Percentiles rank a stretch among this genome's conserved stretches.
These are phyloP conservation scores for Phyllosticta citribraziliensis DNA, from an alignment of 2,329 filamentous ascomycete genomes.

Conservation along the genomic window DNA sequence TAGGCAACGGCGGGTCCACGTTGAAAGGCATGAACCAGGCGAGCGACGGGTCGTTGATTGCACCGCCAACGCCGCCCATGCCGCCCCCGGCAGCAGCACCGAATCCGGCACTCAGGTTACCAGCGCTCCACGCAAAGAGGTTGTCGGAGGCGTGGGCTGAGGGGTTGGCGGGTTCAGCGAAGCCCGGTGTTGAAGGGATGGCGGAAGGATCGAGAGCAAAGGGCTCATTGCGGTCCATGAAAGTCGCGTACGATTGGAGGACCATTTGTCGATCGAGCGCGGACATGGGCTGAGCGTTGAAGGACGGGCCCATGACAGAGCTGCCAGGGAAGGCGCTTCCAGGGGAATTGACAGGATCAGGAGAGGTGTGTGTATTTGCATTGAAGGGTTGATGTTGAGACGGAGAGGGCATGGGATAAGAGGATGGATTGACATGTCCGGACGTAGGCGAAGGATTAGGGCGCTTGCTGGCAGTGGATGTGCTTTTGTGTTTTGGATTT, in stretches of 20 bases:
- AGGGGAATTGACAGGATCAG: slow-evolving; percentile 27
- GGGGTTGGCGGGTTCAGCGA: background rate
- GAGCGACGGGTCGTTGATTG: slow-evolving; percentile 39
- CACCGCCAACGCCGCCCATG: background rate
- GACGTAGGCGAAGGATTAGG: slow-evolving; percentile 32
- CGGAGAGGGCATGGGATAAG: background rate
- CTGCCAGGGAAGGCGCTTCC: slow-evolving; percentile 16
- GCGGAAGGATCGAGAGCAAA: slow-evolving; percentile 13
- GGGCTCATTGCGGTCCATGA: slow-evolving; percentile 12
- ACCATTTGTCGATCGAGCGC: slow-evolving; percentile 69
- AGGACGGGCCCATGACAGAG: slow-evolving; percentile 8
- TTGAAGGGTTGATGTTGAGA: background rate
- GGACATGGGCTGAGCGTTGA: slow-evolving; percentile 44
- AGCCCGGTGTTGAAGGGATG: slow-evolving; percentile 4
- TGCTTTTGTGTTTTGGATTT: background rate
- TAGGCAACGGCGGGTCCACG: slow-evolving; percentile 56
- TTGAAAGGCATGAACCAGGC: slow-evolving; percentile 95
- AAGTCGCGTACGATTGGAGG: slow-evolving; percentile 56
- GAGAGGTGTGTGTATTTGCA: slow-evolving; percentile 17
- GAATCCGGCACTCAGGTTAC: slow-evolving; percentile 22
- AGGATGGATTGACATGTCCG: slow-evolving; percentile 20
- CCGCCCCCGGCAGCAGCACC: slow-evolving; percentile 7
- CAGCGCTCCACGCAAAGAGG: slow-evolving; percentile 19
- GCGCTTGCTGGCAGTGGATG: slow-evolving; percentile 13
- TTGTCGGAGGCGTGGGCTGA: slow-evolving; percentile 21